A percentile compares a stretch with the other conserved stretches of the same genome.
These are phyloP conservation scores for Gaeumannomyces sp. DNA, from an alignment of 2,329 filamentous ascomycete species.

Conservation along the genomic window DNA sequence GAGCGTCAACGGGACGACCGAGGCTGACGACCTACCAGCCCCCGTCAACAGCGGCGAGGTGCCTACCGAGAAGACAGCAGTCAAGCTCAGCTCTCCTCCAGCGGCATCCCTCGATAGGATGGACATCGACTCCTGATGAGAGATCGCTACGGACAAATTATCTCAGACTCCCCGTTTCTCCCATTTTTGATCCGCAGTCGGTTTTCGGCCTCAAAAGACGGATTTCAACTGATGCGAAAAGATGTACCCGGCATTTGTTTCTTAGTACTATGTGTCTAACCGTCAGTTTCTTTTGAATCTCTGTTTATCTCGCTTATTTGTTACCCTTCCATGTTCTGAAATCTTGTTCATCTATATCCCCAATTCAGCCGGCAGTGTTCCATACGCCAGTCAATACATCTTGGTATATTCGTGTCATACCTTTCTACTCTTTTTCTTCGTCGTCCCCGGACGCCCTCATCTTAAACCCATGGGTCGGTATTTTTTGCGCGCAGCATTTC, in stretches of 20 bases:
- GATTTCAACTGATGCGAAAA: not conserved
- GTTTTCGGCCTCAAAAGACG: not conserved
- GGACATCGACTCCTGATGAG: slow-evolving; percentile 12
- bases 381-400: not conserved
- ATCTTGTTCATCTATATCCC: not conserved
- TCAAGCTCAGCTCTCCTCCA: slow-evolving; percentile 9
- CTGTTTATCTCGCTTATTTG: not conserved
- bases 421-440: not conserved
- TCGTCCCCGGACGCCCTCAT: not conserved
- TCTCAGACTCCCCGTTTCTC: not conserved
- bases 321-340: not conserved
- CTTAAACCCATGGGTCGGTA: not conserved
- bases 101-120: slow-evolving; percentile 11
- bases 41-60: not conserved
- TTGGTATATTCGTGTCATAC: not conserved
- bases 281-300: not conserved
- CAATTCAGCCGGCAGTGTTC: too few species aligned
- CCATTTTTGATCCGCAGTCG: not conserved
- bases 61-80: slow-evolving; percentile 5
- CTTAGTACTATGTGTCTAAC: not conserved
- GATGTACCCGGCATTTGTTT: not conserved
- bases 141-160: not conserved
- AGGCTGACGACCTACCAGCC: not conserved
- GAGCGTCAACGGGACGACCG: not conserved
- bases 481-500: not conserved